Conservation (phyloP, 495 filamentous ascomycete species). For the Amphirosellinia nigrospora region DNA sequence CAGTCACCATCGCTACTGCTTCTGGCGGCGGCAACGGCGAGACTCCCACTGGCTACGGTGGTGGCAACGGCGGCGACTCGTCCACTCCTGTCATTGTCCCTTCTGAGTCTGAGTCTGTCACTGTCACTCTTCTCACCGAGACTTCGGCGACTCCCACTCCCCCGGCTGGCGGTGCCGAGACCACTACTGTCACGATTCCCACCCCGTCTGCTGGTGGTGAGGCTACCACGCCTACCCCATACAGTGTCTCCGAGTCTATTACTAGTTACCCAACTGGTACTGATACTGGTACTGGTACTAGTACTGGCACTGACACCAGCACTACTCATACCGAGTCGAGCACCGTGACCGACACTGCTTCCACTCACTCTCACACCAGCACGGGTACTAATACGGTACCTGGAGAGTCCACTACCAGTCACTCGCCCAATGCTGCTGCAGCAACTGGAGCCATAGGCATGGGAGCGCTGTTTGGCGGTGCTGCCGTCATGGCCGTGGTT, state of each 20-base stretch:
- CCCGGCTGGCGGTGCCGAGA: neutral
- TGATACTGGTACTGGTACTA: constrained; percentile 19
- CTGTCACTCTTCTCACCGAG: constrained; percentile 27
- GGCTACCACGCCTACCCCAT: neutral
- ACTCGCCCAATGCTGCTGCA: constrained; percentile 31
- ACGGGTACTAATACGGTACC: constrained; percentile 13
- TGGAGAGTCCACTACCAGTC: constrained; percentile 17
- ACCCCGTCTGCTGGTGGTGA: neutral
- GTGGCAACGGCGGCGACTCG: constrained; percentile 13
- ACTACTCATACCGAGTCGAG: constrained; percentile 25
- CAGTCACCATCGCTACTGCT: constrained; percentile 13
- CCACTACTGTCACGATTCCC: constrained; percentile 5
- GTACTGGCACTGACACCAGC: too few relatives aligned
- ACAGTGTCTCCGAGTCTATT: constrained; percentile 20
- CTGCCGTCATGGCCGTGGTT: constrained; percentile 31
- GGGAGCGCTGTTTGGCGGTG: constrained; percentile 42
- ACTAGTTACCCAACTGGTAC: constrained; percentile 27
- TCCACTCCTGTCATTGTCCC: constrained; percentile 16
- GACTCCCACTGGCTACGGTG: constrained; percentile 28
- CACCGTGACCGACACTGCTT: constrained; percentile 27
- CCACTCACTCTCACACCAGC: constrained; percentile 14
- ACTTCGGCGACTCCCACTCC: constrained; percentile 17
- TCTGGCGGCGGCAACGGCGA: constrained; percentile 13
- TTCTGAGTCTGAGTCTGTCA: constrained; percentile 12
- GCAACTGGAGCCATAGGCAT: constrained; percentile 38